These are phyloP conservation scores for Epicoccum nigrum DNA, from an alignment of 2,329 filamentous ascomycete species.

Conservation along the genomic window DNA sequence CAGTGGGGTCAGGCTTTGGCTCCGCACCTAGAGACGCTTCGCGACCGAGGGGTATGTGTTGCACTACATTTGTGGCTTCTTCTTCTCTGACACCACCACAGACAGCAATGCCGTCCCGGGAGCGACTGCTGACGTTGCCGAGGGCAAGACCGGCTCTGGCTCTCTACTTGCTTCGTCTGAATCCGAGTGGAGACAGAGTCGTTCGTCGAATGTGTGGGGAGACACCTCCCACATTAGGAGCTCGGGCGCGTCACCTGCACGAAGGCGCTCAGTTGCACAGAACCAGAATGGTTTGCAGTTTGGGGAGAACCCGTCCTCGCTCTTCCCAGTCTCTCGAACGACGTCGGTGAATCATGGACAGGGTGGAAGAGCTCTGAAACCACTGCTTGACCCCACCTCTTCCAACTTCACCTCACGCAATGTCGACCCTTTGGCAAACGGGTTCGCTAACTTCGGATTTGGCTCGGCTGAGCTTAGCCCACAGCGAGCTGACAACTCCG, in stretches of 20 bases:
- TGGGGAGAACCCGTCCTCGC: conserved; percentile 32
- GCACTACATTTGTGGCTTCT: neutral
- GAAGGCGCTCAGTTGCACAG: conserved; percentile 47
- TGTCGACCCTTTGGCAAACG: conserved; percentile 40
- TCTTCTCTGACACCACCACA: conserved; percentile 30
- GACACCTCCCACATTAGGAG: conserved; percentile 49
- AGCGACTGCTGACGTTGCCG: conserved; percentile 44
- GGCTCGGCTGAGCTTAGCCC: conserved; percentile 37
- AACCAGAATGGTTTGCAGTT: conserved; percentile 26
- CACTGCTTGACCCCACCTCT: conserved; percentile 41
- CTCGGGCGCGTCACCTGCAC: conserved; percentile 46
- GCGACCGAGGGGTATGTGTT: conserved; percentile 38
- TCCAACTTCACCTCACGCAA: conserved; percentile 41
- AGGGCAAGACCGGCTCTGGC: conserved; percentile 70
- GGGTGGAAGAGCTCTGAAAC: conserved; percentile 35
- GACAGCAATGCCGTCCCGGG: conserved; percentile 38
- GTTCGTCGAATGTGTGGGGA: conserved; percentile 62
- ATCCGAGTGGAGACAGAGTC: conserved; percentile 66
- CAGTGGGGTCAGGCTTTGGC: conserved; percentile 36
- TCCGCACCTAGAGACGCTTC: conserved; percentile 40
- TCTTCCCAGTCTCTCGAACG: conserved; percentile 35
- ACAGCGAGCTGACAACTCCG: conserved; percentile 34
- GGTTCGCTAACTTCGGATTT: conserved; percentile 44
- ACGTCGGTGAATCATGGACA: conserved; percentile 30
- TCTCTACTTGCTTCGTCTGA: conserved; percentile 73